Evolutionary conservation across 2,329 filamentous ascomycete species (phyloP).

Genomic region (Fusarium avenaceum): DNA sequence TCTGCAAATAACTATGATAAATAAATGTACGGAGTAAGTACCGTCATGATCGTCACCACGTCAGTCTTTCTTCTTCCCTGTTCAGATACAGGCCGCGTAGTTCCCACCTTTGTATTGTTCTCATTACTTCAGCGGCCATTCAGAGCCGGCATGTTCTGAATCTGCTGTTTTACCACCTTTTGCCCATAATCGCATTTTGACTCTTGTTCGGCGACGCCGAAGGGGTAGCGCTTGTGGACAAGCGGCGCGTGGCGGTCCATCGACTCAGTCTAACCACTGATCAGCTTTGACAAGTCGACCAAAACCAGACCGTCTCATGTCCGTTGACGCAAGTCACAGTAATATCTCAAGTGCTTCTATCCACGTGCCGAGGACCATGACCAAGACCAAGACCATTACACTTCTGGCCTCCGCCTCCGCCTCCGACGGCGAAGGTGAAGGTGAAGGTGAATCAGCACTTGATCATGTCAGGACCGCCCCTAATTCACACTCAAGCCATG

Average conservation of each 20-base stretch:
- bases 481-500: slow-evolving; percentile 9
- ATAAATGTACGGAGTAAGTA: background rate
- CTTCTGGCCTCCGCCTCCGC: slow-evolving; percentile 8
- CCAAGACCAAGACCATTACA: background rate
- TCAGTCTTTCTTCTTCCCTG: slow-evolving; percentile 6
- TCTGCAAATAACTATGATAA: slow-evolving; percentile 12
- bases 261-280: slow-evolving; percentile 29
- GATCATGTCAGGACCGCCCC: background rate
- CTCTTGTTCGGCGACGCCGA: slow-evolving; percentile 39
- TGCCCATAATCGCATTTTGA: slow-evolving; percentile 6
- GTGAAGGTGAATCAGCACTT: slow-evolving; percentile 3
- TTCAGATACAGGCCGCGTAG: background rate
- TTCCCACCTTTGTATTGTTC: slow-evolving; percentile 9
- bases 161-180: background rate
- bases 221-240: slow-evolving; percentile 40
- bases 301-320: slow-evolving; percentile 6
- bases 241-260: slow-evolving; percentile 34
- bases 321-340: background rate
- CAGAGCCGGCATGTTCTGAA: slow-evolving; percentile 1
- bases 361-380: slow-evolving; percentile 18
- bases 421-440: background rate
- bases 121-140: slow-evolving; percentile 20
- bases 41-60: slow-evolving; percentile 15
- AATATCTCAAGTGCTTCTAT: slow-evolving; percentile 13
- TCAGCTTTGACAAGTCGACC: slow-evolving; percentile 26